Evolutionary conservation across 768 basidiomycete species (phyloP).

Genomic region (Trichaptum fuscoviolaceum): DNA sequence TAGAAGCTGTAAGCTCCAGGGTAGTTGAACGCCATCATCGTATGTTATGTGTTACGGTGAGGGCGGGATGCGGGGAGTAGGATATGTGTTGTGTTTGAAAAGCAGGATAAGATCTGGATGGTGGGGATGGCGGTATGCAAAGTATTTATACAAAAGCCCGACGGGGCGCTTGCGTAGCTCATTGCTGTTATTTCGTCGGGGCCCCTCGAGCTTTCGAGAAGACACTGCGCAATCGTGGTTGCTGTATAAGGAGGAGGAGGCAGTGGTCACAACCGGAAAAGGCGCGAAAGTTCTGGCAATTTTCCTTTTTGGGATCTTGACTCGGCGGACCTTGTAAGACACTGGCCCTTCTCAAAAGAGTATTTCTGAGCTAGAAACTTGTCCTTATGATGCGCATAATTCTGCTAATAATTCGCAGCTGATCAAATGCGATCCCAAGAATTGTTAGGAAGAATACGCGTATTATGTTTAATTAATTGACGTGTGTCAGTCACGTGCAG

Average conservation of each 20-base stretch:
- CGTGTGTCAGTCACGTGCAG: background rate
- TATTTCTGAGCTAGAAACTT: background rate
- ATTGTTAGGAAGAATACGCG: background rate
- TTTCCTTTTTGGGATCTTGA: background rate
- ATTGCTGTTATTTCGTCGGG: background rate
- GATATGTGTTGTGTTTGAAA: background rate
- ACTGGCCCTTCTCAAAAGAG: no score
- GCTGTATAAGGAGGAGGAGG: no score
- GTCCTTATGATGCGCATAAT: background rate
- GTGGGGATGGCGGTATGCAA: background rate
- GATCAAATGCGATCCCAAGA: background rate
- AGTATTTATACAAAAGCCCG: background rate
- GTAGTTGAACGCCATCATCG: background rate
- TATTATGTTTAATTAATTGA: background rate
- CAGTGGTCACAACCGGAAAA: background rate
- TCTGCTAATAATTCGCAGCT: background rate
- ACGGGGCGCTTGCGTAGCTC: background rate
- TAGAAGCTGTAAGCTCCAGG: background rate
- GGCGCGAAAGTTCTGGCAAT: background rate
- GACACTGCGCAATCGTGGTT: background rate
- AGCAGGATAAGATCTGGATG: background rate
- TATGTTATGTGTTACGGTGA: background rate
- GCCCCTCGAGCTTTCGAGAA: background rate
- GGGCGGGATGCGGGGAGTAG: background rate
- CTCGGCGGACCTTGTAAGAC: no score